These are phyloP conservation scores for Synchytrium microbalum DNA, from an alignment of 371 early-diverging fungal genomes.

Conservation along the genomic window DNA sequence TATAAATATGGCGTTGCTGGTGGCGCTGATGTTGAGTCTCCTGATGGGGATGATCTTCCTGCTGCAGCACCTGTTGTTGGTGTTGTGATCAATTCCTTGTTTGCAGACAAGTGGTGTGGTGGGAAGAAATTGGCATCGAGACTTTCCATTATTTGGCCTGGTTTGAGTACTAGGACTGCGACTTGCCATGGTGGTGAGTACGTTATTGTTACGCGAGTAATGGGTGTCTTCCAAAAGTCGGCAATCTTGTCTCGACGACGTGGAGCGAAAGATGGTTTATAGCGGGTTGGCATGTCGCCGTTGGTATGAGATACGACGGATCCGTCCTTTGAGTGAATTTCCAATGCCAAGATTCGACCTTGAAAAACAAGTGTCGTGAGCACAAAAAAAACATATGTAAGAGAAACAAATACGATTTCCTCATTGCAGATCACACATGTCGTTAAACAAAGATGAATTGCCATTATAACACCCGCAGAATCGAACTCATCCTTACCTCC, in stretches of 20 bases:
- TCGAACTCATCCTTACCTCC: conserved; percentile 17
- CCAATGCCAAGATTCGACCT: conserved; percentile 18
- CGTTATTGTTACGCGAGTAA: conserved; percentile 18
- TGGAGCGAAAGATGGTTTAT: conserved; percentile 27
- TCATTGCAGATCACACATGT: no score
- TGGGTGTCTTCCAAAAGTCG: conserved; percentile 27
- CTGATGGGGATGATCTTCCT: no score
- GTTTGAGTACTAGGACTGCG: conserved; percentile 12
- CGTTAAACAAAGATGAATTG: no score
- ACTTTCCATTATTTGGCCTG: conserved; percentile 11
- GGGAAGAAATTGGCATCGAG: conserved; percentile 14
- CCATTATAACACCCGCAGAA: no score
- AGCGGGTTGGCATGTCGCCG: conserved; percentile 32
- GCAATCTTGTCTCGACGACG: conserved; percentile 28
- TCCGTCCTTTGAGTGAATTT: conserved; percentile 15
- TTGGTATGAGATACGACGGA: conserved; percentile 8
- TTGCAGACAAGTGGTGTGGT: conserved; percentile 14
- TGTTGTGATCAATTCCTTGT: conserved; percentile 13
- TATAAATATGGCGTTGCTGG: conserved; percentile 5
- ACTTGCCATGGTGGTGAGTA: conserved; percentile 28
- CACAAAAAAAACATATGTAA: no score
- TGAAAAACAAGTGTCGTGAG: conserved; percentile 1
- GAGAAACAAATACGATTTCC: no score
- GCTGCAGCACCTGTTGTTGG: no score
- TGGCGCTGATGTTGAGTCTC: not conserved